Conservation (phyloP, 2,329 filamentous ascomycete genomes). For the Ascosphaera apis region DNA sequence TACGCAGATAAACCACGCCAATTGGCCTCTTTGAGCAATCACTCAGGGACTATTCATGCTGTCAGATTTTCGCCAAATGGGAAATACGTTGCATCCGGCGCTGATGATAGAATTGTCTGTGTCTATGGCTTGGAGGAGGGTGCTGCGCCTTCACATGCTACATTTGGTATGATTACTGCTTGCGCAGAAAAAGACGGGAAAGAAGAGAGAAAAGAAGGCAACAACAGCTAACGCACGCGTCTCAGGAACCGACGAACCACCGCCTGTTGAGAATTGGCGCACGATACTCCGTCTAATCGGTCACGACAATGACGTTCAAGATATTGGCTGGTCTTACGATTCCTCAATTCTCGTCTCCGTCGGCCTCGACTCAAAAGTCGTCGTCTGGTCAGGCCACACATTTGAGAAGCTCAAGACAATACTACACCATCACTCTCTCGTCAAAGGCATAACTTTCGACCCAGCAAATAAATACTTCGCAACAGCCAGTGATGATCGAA, state of each 20-base stretch:
- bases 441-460: slow-evolving; percentile 97
- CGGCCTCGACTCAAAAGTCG: slow-evolving; percentile 89
- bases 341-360: slow-evolving; percentile 91
- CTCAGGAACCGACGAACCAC: slow-evolving; percentile 59
- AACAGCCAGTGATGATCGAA: slow-evolving; percentile 87
- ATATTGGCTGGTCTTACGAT: slow-evolving; percentile 90
- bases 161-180: slow-evolving; percentile 44
- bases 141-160: slow-evolving; percentile 44
- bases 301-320: slow-evolving; percentile 96
- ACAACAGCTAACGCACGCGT: slow-evolving; percentile 4
- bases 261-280: slow-evolving; percentile 94
- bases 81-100: slow-evolving; percentile 85
- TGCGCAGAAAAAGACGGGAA: too few relatives aligned
- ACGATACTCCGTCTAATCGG: slow-evolving; percentile 81
- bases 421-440: slow-evolving; percentile 82
- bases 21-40: slow-evolving; percentile 93
- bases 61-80: slow-evolving; percentile 92
- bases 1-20: slow-evolving; percentile 63
- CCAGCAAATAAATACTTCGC: slow-evolving; percentile 99
- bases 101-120: slow-evolving; percentile 97
- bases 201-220: too few relatives aligned
- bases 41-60: slow-evolving; percentile 90
- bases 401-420: slow-evolving; percentile 96
- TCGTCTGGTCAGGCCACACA: slow-evolving; percentile 93
- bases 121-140: slow-evolving; percentile 79